These are phyloP conservation scores for Kurtzmaniella quercitrusa DNA, from an alignment of 1,139 yeast genomes.

Conservation along the genomic window DNA sequence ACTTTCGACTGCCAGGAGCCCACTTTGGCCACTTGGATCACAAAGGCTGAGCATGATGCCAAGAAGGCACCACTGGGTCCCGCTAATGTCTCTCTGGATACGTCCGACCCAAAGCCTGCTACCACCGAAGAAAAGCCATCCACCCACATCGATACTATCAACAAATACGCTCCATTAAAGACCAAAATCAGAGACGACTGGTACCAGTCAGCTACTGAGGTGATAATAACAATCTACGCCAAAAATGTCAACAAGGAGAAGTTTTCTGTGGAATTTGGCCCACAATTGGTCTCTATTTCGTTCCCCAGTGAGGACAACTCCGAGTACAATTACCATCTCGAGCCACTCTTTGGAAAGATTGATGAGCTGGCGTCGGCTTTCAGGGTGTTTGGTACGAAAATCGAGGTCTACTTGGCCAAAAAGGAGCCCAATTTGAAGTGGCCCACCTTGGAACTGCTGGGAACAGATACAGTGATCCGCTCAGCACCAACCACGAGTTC, in stretches of 20 bases:
- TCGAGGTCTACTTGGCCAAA: slow-evolving; percentile 58
- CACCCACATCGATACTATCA: slow-evolving; percentile 30
- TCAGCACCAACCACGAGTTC: slow-evolving; percentile 4
- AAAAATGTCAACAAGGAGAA: slow-evolving; percentile 52
- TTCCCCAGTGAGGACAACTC: slow-evolving; percentile 46
- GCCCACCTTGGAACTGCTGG: slow-evolving; percentile 37
- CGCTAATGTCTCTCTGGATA: no score
- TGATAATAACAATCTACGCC: slow-evolving; percentile 71
- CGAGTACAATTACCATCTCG: slow-evolving; percentile 46
- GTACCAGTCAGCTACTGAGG: slow-evolving; percentile 59
- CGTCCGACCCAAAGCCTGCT: no score
- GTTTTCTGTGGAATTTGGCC: slow-evolving; percentile 31
- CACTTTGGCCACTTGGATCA: slow-evolving; percentile 49
- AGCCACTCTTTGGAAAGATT: slow-evolving; percentile 50
- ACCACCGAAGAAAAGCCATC: slow-evolving; percentile 13
- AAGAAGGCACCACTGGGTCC: slow-evolving; percentile 8
- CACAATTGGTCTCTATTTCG: slow-evolving; percentile 30
- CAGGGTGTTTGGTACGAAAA: slow-evolving; percentile 64
- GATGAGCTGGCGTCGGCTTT: slow-evolving; percentile 41
- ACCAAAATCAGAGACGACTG: slow-evolving; percentile 65
- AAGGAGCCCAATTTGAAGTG: slow-evolving; percentile 29
- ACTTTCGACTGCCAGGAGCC: slow-evolving; percentile 43
- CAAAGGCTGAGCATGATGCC: slow-evolving; percentile 26
- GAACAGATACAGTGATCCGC: slow-evolving; percentile 5
- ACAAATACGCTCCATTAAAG: slow-evolving; percentile 38